Evolutionary conservation across 208 protist genomes (phyloP), one percentile per base, ranked within the genome.

Genomic region (Borovskyia barvae): DNA sequence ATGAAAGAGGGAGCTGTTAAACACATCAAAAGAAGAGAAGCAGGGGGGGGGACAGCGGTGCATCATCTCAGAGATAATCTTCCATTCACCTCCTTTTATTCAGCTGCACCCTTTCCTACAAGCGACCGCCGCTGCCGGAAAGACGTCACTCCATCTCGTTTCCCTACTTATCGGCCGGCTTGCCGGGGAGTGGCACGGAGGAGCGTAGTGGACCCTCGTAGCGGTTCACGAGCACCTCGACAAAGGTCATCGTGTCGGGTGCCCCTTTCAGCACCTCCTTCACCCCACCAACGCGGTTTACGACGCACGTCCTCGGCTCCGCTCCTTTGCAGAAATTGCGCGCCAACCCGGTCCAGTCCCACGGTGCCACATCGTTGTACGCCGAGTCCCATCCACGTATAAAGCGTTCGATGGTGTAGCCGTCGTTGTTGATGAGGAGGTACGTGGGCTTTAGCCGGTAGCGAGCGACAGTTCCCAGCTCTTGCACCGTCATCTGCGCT

Each of bases 401-500:
- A 47, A 30, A 66, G 42, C 77, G 77, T 60, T 83, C 77, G 48
- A 83, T 83, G 5, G 59, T 77, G 72, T 83, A 83, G 55, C 77
- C 72, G 42, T 69, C 52, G 60, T 83, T 83, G 63, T 83, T 83
- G 26, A 83, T 60, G 17, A 83, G 72, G 19, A 83, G 46, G 28
- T 61, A 52, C 30, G 25, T 67, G 0, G 66, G 54, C 36, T 67
- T 49, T 4, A 80, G 69, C 2, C 52, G 17, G 52, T 61, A 33
- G 26, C 63, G 65, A 1, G 64, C 33, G 1, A 67, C 59, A 19
- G 48, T 46, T 37, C 77, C 71, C n/a, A 78, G 51, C 47, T 85
- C 77, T 54, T 85, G 77, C 15, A 75, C 62, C 36, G 73, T 85
- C 77, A 85, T 85, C 66, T 85, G 77, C 29, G 72, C 72, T 11